Evolutionary conservation across 768 basidiomycete genomes (phyloP), one percentile per base, ranked within the genome.

Genomic region (Boletus subparvulus): DNA sequence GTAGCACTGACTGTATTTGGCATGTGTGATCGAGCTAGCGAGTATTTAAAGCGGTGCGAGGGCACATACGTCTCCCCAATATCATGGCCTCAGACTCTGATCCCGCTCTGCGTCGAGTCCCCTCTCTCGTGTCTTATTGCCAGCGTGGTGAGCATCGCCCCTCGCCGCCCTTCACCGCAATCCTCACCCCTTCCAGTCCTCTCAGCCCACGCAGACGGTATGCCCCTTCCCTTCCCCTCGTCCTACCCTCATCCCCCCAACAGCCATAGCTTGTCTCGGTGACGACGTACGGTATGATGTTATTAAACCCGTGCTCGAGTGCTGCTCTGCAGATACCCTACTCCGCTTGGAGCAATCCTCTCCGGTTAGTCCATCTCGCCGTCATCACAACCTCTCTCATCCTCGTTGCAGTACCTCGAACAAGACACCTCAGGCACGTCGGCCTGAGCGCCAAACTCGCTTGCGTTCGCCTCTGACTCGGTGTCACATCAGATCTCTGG

Each of bases 271-370:
- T 49, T 82, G 82, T 65, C 74, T 94, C 26, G 88, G 88, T 14
- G 78, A 82, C 59, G 67, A 70, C 58, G 66, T 90, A 63, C 82
- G 81, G 55, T 88, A 83, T 69, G 75, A 79, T 43, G 76, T 92
- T 49, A 80, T 88, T 59, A 82, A 80, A 66, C 92, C 90, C 43
- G 84, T 94, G 43, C 76, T 94, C 56, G 83, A 87, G 65, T 80
- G 81, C 63, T 92, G 90, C 72, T 79, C 80, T 54, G 79, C 84
- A 60, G 87, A 90, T 56, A 85, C 86, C 58, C 80, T 94, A 26
- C 73, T 80, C 54, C 77, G 82, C 59, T 70, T 93, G 58, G 91
- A 94, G 73, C 75, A 82, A 61, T 75, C 80, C 47, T 86, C 88
- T 42, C 87, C 88, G 49, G 91, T 90, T 66, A 66, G 84, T 75